Percentiles rank a stretch among this genome's conserved stretches.
Conservation (phyloP, 192 early-diverging fungal species). For the Entomortierella lignicola region DNA sequence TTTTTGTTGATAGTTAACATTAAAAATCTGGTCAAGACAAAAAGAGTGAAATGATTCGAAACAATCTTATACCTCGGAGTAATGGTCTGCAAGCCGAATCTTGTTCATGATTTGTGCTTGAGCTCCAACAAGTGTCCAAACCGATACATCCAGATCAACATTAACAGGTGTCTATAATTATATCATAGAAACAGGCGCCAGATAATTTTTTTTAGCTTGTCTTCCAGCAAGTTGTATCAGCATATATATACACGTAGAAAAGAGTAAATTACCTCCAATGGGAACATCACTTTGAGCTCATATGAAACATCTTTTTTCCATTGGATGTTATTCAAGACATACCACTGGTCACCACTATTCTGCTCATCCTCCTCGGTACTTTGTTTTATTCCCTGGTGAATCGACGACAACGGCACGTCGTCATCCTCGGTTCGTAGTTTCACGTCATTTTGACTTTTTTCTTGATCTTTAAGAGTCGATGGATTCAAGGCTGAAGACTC, state of each 20-base stretch:
- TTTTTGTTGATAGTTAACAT: too few relatives aligned
- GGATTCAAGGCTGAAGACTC: not conserved
- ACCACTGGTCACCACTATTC: not conserved
- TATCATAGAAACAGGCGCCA: not conserved
- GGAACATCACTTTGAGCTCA: not conserved
- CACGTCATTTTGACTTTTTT: not conserved
- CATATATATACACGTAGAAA: not conserved
- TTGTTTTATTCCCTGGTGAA: not conserved
- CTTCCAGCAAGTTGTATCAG: too few relatives aligned
- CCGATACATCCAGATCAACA: not conserved
- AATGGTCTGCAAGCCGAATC: not conserved
- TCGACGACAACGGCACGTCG: too few relatives aligned
- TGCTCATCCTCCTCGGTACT: not conserved
- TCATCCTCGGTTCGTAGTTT: too few relatives aligned
- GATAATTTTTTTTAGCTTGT: not conserved
- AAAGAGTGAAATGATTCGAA: too few relatives aligned
- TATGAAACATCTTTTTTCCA: not conserved
- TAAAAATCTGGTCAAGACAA: not conserved
- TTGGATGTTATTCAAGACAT: not conserved
- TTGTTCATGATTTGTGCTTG: not conserved
- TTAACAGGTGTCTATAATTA: constrained; percentile 1
- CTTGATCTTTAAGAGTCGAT: not conserved
- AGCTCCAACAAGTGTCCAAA: not conserved
- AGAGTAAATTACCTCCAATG: constrained; percentile 4
- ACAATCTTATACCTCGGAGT: not conserved